Percentiles rank a stretch among this genome's conserved stretches.
Evolutionary conservation across 2,329 filamentous ascomycete species (phyloP).

Genomic region (Mycosphaerella sp.): DNA sequence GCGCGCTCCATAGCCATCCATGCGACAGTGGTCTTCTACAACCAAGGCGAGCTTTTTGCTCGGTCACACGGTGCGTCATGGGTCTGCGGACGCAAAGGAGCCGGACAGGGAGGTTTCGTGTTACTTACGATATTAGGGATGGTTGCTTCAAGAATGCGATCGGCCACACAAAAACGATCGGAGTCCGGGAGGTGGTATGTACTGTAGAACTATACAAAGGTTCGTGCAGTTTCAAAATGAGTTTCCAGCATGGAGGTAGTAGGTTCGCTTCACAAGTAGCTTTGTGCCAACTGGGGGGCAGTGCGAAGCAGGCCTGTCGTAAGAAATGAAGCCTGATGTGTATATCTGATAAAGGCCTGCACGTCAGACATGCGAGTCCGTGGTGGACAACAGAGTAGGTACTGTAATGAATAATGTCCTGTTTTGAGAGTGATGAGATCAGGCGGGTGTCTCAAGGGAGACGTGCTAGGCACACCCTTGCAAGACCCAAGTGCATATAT

Average conservation of each 20-base stretch:
- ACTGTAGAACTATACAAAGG: constrained; percentile 1
- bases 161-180: constrained; percentile 15
- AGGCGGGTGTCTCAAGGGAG: constrained; percentile 5
- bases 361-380: constrained; percentile 9
- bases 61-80: constrained; percentile 20
- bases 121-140: constrained; percentile 19
- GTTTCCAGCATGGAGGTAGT: not conserved
- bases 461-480: constrained; percentile 14
- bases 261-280: constrained; percentile 3
- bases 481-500: constrained; percentile 1
- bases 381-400: not conserved
- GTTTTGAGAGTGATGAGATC: not conserved
- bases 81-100: constrained; percentile 15
- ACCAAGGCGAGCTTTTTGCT: constrained; percentile 16
- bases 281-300: constrained; percentile 8
- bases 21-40: constrained; percentile 17
- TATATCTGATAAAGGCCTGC: constrained; percentile 7
- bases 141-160: constrained; percentile 14
- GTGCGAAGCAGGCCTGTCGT: constrained; percentile 1
- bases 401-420: not conserved
- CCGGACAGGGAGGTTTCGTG: constrained; percentile 24
- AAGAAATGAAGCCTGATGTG: constrained; percentile 11
- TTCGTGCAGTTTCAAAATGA: constrained; percentile 13
- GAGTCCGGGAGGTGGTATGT: not conserved
- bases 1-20: constrained; percentile 16